Evolutionary conservation across 2,329 filamentous ascomycete species (phyloP).

Genomic region (Acrodontium crateriforme): DNA sequence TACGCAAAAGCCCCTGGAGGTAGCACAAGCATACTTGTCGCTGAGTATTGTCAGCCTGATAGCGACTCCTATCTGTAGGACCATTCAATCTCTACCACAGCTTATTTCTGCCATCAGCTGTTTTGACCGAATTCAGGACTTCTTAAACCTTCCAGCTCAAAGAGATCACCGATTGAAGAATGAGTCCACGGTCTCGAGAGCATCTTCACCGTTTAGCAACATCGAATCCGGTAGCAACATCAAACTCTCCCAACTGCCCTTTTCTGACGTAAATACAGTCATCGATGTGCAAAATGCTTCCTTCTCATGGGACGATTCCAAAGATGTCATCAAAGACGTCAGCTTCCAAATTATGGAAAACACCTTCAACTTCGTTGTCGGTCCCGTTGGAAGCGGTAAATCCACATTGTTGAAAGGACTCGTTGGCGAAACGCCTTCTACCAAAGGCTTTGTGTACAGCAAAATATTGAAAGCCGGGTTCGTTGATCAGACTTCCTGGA

Average conservation of each 20-base stretch:
- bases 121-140: neutral
- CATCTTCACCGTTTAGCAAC: too few species aligned
- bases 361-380: neutral
- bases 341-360: neutral
- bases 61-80: neutral
- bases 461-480: neutral
- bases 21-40: neutral
- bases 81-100: neutral
- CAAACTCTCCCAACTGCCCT: neutral
- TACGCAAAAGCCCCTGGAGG: neutral
- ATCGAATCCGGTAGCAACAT: neutral
- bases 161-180: too few species aligned
- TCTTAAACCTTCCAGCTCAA: neutral
- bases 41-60: neutral
- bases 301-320: neutral
- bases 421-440: neutral
- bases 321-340: neutral
- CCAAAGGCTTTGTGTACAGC: neutral
- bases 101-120: neutral
- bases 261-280: neutral
- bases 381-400: conserved; percentile 1
- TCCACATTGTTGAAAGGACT: conserved; percentile 1
- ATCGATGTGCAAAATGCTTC: neutral
- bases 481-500: neutral
- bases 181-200: too few species aligned